phyloP scores from a whole-genome alignment of 495 filamentous ascomycete species.

The Copromyces sp. region DNA sequence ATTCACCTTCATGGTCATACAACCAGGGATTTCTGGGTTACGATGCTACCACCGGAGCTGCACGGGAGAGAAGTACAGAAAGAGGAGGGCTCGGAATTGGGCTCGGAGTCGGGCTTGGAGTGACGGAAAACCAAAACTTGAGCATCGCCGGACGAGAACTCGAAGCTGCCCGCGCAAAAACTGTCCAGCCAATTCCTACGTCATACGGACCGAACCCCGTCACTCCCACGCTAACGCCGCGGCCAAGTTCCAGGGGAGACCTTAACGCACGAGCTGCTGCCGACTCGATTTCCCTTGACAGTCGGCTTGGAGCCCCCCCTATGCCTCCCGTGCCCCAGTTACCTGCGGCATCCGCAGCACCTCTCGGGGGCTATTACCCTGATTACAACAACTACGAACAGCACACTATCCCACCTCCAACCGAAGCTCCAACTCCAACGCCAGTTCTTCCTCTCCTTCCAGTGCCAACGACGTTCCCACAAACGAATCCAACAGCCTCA shows the following conservation, averaged over 20 bases:
- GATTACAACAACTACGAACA: slow-evolving; percentile 13
- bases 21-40: slow-evolving; percentile 5
- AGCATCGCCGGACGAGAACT: slow-evolving; percentile 21
- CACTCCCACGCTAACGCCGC: slow-evolving; percentile 22
- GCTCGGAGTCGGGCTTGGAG: background rate
- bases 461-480: slow-evolving; percentile 1
- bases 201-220: slow-evolving; percentile 28
- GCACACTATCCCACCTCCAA: slow-evolving; percentile 10
- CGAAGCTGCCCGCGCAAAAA: slow-evolving; percentile 19
- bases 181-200: slow-evolving; percentile 10
- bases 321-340: slow-evolving; percentile 12
- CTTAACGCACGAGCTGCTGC: slow-evolving; percentile 5
- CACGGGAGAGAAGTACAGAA: background rate
- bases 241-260: slow-evolving; percentile 10
- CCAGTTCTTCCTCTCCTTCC: background rate
- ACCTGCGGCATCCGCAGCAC: slow-evolving; percentile 2
- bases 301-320: slow-evolving; percentile 9
- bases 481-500: background rate
- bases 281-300: slow-evolving; percentile 12
- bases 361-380: background rate
- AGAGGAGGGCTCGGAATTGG: background rate
- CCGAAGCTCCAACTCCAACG: background rate
- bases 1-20: slow-evolving; percentile 15
- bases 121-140: background rate
- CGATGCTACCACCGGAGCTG: background rate